Evolutionary conservation across 2,329 filamentous ascomycete genomes (phyloP), one percentile per base, ranked within the genome.

Genomic region (Tympanopsis confertula): DNA sequence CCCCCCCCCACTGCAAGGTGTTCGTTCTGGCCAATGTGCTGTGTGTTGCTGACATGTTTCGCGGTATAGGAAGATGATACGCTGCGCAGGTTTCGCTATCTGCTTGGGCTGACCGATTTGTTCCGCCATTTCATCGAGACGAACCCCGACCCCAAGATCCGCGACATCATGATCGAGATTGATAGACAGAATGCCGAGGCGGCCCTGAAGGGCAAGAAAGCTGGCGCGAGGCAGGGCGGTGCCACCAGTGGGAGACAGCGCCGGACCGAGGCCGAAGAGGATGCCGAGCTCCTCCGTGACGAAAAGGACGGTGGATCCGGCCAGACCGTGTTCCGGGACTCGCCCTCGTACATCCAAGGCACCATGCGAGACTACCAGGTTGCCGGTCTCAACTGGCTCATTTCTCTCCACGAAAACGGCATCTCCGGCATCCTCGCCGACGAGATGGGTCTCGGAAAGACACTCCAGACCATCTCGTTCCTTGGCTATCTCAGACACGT

Each of bases 111-210:
- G 38, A 98, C 91, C 13, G 91, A 98, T 53, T 70, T 98, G 15
- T 98, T 98, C 66, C 86, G 93, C 46, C 91, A 98, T 62, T 98
- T 98, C 59, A 98, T 98, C 62, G 88, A 96, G 55, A 86, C 87
- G 5, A 98, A 95, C 54, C 89, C 88, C 4, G 88, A 98, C 53
- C 89, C 91, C 13, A 86, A 85, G 50, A 91, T 96, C 52, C 85
- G 89, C 50, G 85, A 94, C 41, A 86, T 95, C 49, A 91, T 96
- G 72, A 73, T 75, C 37, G 86, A 95, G 59, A 95, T 96, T 51
- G 91, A 98, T 59, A 81, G 86, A 35, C 88, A 94, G 56, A 93
- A 96, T 18, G 24, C 24, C 56, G 79, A 74, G 12, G 85, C 87
- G 47, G 73, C 77, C 20, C 67, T 69, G 28, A 82, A 72, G 45